phyloP scores from a whole-genome alignment of 2,329 filamentous ascomycete species.

The Albophoma yamanashiensis region DNA sequence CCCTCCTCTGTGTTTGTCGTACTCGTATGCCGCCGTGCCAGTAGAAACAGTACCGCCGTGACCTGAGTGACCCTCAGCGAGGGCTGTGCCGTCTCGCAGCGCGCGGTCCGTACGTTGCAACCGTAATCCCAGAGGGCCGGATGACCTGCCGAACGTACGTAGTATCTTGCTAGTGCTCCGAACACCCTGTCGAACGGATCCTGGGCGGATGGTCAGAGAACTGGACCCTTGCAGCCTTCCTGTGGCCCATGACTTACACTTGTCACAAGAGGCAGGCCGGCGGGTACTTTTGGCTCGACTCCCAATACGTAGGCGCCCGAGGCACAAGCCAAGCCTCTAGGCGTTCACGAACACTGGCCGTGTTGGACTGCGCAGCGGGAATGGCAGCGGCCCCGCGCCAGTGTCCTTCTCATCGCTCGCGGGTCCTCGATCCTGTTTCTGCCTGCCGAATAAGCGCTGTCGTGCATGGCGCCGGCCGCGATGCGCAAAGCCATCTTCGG shows the following conservation, averaged over 20 bases:
- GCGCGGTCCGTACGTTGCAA: background rate
- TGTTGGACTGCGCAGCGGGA: background rate
- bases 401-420: background rate
- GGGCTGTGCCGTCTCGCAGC: background rate
- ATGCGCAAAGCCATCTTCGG: background rate
- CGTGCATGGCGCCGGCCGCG: background rate
- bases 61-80: background rate
- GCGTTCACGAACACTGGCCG: background rate
- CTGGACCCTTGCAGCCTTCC: conserved; percentile 3
- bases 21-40: background rate
- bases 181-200: conserved; percentile 6
- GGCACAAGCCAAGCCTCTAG: background rate
- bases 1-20: background rate
- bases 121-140: conserved; percentile 6
- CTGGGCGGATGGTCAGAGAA: conserved; percentile 1
- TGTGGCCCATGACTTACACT: background rate
- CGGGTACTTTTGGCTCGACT: conserved; percentile 3
- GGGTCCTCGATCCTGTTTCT: background rate
- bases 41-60: background rate
- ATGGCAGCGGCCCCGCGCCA: background rate
- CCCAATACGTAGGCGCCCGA: background rate
- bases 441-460: background rate
- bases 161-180: conserved; percentile 7
- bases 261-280: conserved; percentile 3
- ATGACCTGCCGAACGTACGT: conserved; percentile 9